Conservation (phyloP, 345 rosid species). For the Mangifera indica region DNA sequence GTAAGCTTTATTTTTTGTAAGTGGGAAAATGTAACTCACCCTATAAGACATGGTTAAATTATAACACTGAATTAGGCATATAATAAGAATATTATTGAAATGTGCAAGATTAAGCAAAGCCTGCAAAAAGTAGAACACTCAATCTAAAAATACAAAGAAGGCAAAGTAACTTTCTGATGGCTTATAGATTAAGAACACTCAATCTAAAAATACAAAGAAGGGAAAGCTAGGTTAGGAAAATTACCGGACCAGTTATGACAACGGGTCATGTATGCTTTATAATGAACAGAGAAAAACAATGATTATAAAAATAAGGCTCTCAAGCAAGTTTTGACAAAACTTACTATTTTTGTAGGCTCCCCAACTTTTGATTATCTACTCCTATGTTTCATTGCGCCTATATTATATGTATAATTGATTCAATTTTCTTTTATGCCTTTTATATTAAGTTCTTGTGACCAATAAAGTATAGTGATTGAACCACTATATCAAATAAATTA, state of each 20-base stretch:
- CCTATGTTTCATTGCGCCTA: background rate
- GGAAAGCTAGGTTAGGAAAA: constrained; percentile 12
- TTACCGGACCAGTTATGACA: constrained; percentile 1
- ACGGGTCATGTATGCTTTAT: background rate
- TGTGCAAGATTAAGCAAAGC: background rate
- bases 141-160: too few relatives aligned
- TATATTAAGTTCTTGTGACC: too few relatives aligned
- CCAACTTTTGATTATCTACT: constrained; percentile 6
- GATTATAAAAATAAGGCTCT: background rate
- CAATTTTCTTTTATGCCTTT: too few relatives aligned
- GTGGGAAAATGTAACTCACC: too few relatives aligned
- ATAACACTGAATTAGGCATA: background rate
- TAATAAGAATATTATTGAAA: background rate
- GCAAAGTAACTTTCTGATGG: constrained; percentile 13
- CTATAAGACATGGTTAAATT: too few relatives aligned
- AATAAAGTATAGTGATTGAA: too few relatives aligned
- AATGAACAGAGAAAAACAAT: background rate
- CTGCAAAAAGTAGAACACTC: constrained; percentile 1
- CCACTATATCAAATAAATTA: too few relatives aligned
- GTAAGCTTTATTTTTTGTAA: too few relatives aligned
- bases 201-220: background rate
- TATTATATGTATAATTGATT: too few relatives aligned
- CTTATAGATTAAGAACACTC: constrained; percentile 13
- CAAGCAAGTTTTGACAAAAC: constrained; percentile 9
- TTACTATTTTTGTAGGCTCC: background rate